phyloP scores from a whole-genome alignment of 257 asterid species.

The Solanum clarkiae region DNA sequence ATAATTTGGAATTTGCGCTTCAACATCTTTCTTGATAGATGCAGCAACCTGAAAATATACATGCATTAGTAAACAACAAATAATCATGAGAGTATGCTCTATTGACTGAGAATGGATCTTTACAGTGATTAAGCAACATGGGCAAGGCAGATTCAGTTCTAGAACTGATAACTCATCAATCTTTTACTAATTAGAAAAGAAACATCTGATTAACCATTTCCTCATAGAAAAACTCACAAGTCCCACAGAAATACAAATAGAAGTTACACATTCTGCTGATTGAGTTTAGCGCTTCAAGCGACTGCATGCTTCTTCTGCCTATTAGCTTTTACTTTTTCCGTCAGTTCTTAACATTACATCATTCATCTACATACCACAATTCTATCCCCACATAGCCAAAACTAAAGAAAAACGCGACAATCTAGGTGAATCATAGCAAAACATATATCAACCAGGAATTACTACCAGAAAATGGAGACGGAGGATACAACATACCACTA shows the following conservation, averaged over 20 bases:
- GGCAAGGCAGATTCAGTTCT: neutral
- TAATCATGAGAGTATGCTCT: neutral
- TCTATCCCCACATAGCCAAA: neutral
- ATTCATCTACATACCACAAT: neutral
- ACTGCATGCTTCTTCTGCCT: neutral
- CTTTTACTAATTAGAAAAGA: neutral
- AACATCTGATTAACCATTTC: neutral
- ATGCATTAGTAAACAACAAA: neutral
- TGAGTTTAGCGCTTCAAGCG: neutral
- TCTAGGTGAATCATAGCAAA: neutral
- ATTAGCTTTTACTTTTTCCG: neutral
- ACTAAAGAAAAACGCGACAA: neutral
- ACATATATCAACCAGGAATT: neutral
- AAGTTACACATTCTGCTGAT: neutral
- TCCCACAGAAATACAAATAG: neutral
- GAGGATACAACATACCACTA: neutral
- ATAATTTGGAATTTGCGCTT: slow-evolving; percentile 66
- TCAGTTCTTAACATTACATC: neutral
- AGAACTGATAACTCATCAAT: neutral
- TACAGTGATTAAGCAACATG: neutral
- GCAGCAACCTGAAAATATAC: slow-evolving; percentile 64
- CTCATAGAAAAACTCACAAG: neutral
- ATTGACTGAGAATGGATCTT: neutral
- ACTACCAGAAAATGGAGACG: neutral
- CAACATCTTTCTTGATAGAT: slow-evolving; percentile 91